These are phyloP conservation scores for Termitomyces bulborhizus DNA, from an alignment of 768 basidiomycete genomes.

Conservation along the genomic window DNA sequence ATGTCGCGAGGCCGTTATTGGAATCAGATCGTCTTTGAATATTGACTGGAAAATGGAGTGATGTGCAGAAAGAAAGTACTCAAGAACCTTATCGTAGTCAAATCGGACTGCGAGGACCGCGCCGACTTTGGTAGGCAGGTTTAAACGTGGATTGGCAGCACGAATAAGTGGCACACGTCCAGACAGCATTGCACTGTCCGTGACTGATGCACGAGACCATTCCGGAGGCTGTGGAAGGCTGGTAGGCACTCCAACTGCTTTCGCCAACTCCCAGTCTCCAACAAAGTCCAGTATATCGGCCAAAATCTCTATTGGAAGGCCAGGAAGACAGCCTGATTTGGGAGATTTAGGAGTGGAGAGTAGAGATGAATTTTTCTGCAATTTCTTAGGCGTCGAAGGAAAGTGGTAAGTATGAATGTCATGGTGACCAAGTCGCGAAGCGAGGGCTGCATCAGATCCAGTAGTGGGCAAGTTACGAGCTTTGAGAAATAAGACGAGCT, in stretches of 20 bases:
- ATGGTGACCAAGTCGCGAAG: constrained; percentile 65
- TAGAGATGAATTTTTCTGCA: constrained; percentile 19
- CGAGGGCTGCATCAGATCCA: constrained; percentile 60
- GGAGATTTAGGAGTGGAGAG: constrained; percentile 22
- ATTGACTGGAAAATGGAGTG: constrained; percentile 57
- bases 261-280: constrained; percentile 81
- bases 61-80: constrained; percentile 64
- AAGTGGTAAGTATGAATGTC: constrained; percentile 73
- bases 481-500: constrained; percentile 72
- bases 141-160: constrained; percentile 45
- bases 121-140: constrained; percentile 66
- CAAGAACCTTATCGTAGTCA: constrained; percentile 69
- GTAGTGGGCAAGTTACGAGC: constrained; percentile 62
- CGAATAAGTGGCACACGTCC: constrained; percentile 56
- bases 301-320: constrained; percentile 72
- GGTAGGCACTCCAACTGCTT: constrained; percentile 70
- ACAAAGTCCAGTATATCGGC: constrained; percentile 73
- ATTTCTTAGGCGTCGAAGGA: constrained; percentile 25
- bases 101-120: constrained; percentile 65
- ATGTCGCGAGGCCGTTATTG: constrained; percentile 70
- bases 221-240: constrained; percentile 57
- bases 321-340: constrained; percentile 35
- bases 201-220: constrained; percentile 65
- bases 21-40: constrained; percentile 65
- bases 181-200: constrained; percentile 69